Base-by-base conservation (phyloP, 257 asterid genomes). In the Oldenlandia corymbosa region DNA sequence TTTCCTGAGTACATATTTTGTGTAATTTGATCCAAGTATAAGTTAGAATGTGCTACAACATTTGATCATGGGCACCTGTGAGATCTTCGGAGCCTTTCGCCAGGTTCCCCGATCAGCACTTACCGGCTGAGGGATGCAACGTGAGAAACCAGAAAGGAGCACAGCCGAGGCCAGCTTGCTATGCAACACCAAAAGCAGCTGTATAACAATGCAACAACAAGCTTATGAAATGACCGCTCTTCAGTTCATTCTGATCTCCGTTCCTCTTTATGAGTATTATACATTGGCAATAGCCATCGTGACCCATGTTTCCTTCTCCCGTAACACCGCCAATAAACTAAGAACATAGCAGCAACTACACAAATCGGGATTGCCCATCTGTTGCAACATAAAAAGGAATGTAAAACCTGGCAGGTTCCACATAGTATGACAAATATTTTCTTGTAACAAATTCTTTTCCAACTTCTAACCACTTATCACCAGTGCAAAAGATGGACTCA, bases 291-390 rank as follows among this genome's bases (percentile, higher is more conserved):
- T 20, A 73, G 41, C 97, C 92, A 83, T 48, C 76, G 73, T 0
- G 90, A 54, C 4, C 88, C 81, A 0, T 41, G 80, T 69, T 84
- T 81, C 75, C 84, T 83, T 76, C 84, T 83, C 65, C 95, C 95
- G 28, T 73, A 80, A 74, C 95, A 93, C 57, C 97, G 73, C 96
- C 97, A 87, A 61, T 87, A 90, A 20, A 90, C 76, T 68, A 84
- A 61, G 21, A 83, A 54, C 32, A 83, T 26, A 8, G 74, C 84
- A 7, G 71, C 88, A 62, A 87, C 54, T 36, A 76, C 77, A 20
- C 71, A 73, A 9, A 93, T 69, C 4, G 88, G 97, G 68, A 90
- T 87, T 1, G 95, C 97, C 99, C 99, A 93, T 83, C 99, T 93
- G 92, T 75, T 26, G 58, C 73, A 67, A 39, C 42, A 32, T 68